Evolutionary conservation across 495 filamentous ascomycete genomes (phyloP).

Genomic region (Schizothecium vesticola): DNA sequence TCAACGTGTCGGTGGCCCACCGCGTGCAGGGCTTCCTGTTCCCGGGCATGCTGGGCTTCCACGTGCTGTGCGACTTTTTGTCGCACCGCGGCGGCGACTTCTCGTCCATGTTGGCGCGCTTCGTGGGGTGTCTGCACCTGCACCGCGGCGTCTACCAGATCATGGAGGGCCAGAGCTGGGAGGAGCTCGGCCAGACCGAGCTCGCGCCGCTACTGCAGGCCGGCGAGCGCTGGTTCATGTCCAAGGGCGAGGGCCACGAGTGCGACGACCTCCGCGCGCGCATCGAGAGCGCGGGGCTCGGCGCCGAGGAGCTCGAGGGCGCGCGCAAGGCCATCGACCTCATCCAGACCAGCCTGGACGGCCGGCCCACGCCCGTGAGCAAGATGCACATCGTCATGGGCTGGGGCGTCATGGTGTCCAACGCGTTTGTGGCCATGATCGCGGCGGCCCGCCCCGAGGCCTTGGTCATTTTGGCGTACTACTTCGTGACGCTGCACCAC

Average conservation of each 20-base stretch:
- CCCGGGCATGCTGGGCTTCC: slow-evolving; percentile 39
- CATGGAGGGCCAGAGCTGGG: slow-evolving; percentile 21
- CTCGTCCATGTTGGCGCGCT: slow-evolving; percentile 33
- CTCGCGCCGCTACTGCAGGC: slow-evolving; percentile 22
- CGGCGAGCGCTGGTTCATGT: slow-evolving; percentile 12
- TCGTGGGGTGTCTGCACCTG: slow-evolving; percentile 38
- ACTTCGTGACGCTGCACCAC: slow-evolving; percentile 25
- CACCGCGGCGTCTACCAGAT: slow-evolving; percentile 39
- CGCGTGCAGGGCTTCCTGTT: slow-evolving; percentile 47
- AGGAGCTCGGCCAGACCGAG: slow-evolving; percentile 17
- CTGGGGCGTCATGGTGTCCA: slow-evolving; percentile 21
- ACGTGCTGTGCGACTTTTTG: slow-evolving; percentile 43
- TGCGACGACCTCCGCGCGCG: slow-evolving; percentile 22
- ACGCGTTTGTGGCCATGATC: slow-evolving; percentile 21
- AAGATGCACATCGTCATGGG: slow-evolving; percentile 17
- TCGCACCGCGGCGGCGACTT: slow-evolving; percentile 29
- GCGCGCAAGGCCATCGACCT: slow-evolving; percentile 14
- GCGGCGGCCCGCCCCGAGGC: slow-evolving; percentile 24
- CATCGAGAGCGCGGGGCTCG: slow-evolving; percentile 1
- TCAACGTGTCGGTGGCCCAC: slow-evolving; percentile 24
- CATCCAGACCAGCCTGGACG: slow-evolving; percentile 27
- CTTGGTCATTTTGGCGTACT: slow-evolving; percentile 27
- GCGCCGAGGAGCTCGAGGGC: slow-evolving; percentile 5
- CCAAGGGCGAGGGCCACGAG: slow-evolving; percentile 17
- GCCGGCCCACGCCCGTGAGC: neutral